phyloP scores from a whole-genome alignment of 495 filamentous ascomycete species.

The Tirmania nivea region DNA sequence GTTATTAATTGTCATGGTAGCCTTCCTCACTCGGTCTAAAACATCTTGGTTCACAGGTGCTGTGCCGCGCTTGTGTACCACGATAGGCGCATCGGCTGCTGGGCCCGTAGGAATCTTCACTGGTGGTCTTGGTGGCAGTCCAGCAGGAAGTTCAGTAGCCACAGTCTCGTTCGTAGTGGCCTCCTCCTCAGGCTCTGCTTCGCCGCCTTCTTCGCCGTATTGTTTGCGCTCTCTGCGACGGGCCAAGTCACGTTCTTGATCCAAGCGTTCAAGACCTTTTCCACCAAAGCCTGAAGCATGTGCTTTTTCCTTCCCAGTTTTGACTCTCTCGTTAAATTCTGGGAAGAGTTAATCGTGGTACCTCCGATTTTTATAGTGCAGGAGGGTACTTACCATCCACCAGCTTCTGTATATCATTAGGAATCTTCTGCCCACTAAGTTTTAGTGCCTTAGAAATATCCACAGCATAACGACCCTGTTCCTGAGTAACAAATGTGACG shows the following conservation, averaged over 20 bases:
- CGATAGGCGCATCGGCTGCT: constrained; percentile 46
- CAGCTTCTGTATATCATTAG: constrained; percentile 44
- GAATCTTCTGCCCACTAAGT: constrained; percentile 66
- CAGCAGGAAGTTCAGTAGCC: background rate
- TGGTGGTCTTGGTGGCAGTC: background rate
- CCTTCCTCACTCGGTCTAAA: constrained; percentile 63
- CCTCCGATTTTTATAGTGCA: background rate
- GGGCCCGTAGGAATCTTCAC: constrained; percentile 23
- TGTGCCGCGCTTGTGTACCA: constrained; percentile 42
- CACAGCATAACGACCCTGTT: constrained; percentile 73
- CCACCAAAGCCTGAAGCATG: constrained; percentile 72
- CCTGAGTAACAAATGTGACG: constrained; percentile 78
- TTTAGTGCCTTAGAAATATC: constrained; percentile 87
- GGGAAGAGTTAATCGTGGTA: background rate
- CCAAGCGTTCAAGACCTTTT: constrained; percentile 76
- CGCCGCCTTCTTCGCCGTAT: constrained; percentile 72
- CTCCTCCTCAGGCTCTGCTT: constrained; percentile 66
- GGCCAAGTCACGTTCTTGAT: constrained; percentile 71
- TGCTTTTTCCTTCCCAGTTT: constrained; percentile 72
- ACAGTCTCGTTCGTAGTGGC: constrained; percentile 11
- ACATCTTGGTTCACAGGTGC: constrained; percentile 38
- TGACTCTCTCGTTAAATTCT: constrained; percentile 67
- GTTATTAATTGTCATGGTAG: constrained; percentile 66
- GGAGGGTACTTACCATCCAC: constrained; percentile 24
- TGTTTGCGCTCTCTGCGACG: constrained; percentile 66